phyloP scores from a whole-genome alignment of 495 filamentous ascomycete species.

The Entonaema liquescens region DNA sequence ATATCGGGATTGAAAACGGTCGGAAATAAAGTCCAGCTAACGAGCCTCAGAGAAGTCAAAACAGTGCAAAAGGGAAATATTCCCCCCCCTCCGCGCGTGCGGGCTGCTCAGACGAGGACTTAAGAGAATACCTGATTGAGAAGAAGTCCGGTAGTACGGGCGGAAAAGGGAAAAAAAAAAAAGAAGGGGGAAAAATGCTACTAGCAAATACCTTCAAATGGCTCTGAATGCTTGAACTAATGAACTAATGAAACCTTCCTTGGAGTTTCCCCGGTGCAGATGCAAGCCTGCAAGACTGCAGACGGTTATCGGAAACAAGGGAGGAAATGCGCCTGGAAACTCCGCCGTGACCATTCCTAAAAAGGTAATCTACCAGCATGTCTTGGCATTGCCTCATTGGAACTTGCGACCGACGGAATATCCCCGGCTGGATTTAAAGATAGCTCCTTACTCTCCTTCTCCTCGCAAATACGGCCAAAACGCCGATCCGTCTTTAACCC shows the following conservation, averaged over 20 bases:
- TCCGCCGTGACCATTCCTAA: conserved; percentile 24
- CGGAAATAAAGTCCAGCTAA: conserved; percentile 9
- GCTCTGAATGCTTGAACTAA: neutral
- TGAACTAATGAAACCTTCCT: neutral
- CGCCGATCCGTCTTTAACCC: neutral
- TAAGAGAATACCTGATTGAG: conserved; percentile 42
- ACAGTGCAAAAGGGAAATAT: conserved; percentile 24
- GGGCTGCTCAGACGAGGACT: conserved; percentile 23
- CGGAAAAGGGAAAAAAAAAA: conserved; percentile 10
- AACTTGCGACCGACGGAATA: conserved; percentile 23
- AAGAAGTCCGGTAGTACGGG: conserved; percentile 29
- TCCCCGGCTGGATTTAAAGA: conserved; percentile 40
- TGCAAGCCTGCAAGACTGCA: conserved; percentile 3
- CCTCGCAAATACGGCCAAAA: conserved; percentile 2
- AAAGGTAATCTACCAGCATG: conserved; percentile 1
- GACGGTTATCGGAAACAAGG: conserved; percentile 44
- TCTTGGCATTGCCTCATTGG: conserved; percentile 24
- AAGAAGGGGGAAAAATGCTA: neutral
- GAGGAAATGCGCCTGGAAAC: conserved; percentile 35
- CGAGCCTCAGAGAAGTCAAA: conserved; percentile 21
- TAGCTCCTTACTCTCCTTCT: conserved; percentile 12
- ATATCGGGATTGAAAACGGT: neutral
- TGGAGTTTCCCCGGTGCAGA: conserved; percentile 8
- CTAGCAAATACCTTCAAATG: conserved; percentile 2
- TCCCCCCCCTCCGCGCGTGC: conserved; percentile 20